Evolutionary conservation across 1,284 basidiomycete species (phyloP), one percentile per base, ranked within the genome.

Genomic region (Gastroboletus turbinatus): DNA sequence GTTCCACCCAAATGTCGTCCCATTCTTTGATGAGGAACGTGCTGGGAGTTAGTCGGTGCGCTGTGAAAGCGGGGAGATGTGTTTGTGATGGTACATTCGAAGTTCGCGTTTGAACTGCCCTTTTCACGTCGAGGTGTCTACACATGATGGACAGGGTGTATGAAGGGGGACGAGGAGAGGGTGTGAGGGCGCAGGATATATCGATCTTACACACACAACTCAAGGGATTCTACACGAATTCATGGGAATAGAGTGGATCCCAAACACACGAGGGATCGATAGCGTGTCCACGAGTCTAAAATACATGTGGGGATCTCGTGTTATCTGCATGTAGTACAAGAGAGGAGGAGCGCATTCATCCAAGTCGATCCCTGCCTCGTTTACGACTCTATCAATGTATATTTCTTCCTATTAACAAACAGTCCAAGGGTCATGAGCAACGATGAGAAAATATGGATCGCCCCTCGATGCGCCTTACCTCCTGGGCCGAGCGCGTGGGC

Each of bases 1-100:
- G 75, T 63, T 84, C 82, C 17, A 68, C 69, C 65, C 76, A 83
- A 35, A 78, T 67, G 59, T 82, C 82, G 54, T 81, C 69, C 66
- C 76, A 75, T 65, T 84, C 81, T 56, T 73, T 74, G 70, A 84
- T 73, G 38, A 82, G 73, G 69, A 82, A 84, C 1, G 78, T 80
- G 47, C 63, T 76, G 13, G 67, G 38, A 7, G 78, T 78, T 27
- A 84, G 64, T n/a, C 77, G 72, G 33, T 64, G 70, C 17, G 78
- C 76, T 35, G 65, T 73, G 70, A 83, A 83, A 19, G 80, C 70
- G 25, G 58, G 56, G 23, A 57, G 53, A 33, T 38, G 57, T n/a
- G 27, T 11, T 21, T 10, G 35, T 17, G 52, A 43, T 23, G 40
- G 43, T 38, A 8, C 14, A 36, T 33, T 40, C 14, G 30, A 36